Evolutionary conservation across 768 basidiomycete genomes (phyloP).

Genomic region (Amanita pallidorosea): DNA sequence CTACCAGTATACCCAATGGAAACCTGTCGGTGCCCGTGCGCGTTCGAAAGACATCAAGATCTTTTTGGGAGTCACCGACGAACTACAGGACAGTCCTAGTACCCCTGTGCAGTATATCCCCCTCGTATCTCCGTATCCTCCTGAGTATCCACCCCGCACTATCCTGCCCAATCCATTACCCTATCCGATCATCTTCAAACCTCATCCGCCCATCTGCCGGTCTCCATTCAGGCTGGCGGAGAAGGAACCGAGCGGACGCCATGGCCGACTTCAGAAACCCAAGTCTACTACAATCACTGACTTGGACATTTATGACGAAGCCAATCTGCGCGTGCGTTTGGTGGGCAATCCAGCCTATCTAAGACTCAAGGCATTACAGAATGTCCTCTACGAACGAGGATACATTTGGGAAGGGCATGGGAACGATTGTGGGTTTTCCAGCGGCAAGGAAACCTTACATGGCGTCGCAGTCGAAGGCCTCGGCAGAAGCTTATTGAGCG

Average conservation of each 20-base stretch:
- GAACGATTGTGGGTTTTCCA: constrained; percentile 38
- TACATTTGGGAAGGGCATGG: constrained; percentile 36
- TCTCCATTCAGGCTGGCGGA: constrained; percentile 1
- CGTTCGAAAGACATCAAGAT: constrained; percentile 28
- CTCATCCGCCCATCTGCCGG: constrained; percentile 1
- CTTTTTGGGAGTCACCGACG: constrained; percentile 21
- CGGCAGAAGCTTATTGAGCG: constrained; percentile 39
- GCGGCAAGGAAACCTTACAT: constrained; percentile 47
- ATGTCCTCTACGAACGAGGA: constrained; percentile 34
- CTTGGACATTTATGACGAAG: not conserved
- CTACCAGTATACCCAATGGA: constrained; percentile 5
- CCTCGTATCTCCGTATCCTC: constrained; percentile 20
- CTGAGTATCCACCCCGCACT: constrained; percentile 14
- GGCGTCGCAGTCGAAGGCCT: constrained; percentile 52
- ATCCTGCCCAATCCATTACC: constrained; percentile 22
- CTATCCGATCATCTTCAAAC: constrained; percentile 18
- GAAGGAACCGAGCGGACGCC: not conserved
- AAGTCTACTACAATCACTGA: not conserved
- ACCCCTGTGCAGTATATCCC: constrained; percentile 27
- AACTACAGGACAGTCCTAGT: not conserved
- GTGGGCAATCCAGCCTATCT: constrained; percentile 52
- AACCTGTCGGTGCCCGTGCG: constrained; percentile 33
- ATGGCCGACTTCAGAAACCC: not conserved
- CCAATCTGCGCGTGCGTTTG: constrained; percentile 32
- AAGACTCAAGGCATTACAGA: constrained; percentile 51